Percentiles rank a stretch among this genome's conserved stretches.
Conservation (phyloP, 495 filamentous ascomycete genomes). For the Apiosordaria backusii region DNA sequence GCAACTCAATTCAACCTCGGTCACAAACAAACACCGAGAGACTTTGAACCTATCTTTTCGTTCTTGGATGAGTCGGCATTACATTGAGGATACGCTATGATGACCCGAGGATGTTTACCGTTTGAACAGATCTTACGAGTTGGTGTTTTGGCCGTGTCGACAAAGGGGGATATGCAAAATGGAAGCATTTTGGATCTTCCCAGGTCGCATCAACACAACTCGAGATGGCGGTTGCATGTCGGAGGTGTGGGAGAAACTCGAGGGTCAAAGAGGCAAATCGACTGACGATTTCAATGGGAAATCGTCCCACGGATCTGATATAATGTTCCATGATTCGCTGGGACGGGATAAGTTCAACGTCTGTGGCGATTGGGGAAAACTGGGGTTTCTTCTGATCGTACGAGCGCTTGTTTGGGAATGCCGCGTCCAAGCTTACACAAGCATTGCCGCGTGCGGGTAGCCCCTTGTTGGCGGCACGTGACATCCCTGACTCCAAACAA, state of each 20-base stretch:
- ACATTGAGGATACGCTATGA: not conserved
- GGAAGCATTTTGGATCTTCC: not conserved
- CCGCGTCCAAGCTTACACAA: not conserved
- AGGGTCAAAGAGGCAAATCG: conserved; percentile 11
- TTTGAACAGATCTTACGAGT: not conserved
- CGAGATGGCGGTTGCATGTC: not conserved
- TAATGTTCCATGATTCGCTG: conserved; percentile 13
- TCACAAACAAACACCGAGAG: not conserved
- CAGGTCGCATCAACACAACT: not conserved
- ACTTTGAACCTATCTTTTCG: not conserved
- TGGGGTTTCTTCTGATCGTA: conserved; percentile 21
- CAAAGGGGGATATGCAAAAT: conserved; percentile 10
- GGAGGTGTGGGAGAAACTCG: not conserved
- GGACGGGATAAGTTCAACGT: not conserved
- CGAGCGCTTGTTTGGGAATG: conserved; percentile 18
- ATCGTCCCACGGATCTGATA: conserved; percentile 22
- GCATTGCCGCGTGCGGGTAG: not conserved
- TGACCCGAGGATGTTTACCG: not conserved
- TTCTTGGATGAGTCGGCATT: not conserved
- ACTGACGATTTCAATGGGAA: conserved; percentile 16
- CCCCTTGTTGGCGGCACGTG: conserved; percentile 22
- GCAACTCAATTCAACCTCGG: not conserved
- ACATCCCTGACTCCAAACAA: conserved; percentile 27
- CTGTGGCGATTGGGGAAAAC: conserved; percentile 12
- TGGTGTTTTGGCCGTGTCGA: not conserved